phyloP scores from a whole-genome alignment of 108 stramenopile species.

The Cyclostephanos invisitatus region DNA sequence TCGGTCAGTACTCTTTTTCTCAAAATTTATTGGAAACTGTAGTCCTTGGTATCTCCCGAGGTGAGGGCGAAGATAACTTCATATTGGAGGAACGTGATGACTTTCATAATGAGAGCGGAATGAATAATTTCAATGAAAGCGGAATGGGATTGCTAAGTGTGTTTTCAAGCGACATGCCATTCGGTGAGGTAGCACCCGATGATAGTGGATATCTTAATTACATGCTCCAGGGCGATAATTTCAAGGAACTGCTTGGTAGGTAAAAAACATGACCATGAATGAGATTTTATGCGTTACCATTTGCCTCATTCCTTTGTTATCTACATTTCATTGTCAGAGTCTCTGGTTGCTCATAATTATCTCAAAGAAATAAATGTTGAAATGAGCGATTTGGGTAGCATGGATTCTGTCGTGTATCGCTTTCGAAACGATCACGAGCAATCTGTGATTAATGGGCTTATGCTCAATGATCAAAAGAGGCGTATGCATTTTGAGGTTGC shows the following conservation, averaged over 20 bases:
- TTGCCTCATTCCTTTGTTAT: neutral
- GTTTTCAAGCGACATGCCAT: slow-evolving; percentile 15
- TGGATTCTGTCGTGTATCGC: slow-evolving; percentile 33
- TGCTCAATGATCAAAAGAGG: slow-evolving; percentile 33
- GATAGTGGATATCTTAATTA: slow-evolving; percentile 15
- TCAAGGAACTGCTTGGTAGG: slow-evolving; percentile 24
- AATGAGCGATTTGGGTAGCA: slow-evolving; percentile 30
- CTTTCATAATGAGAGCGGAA: neutral
- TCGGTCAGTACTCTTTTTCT: slow-evolving; percentile 31
- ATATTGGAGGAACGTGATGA: neutral
- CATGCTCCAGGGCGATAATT: slow-evolving; percentile 33
- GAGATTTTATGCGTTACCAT: neutral
- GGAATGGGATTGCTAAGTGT: slow-evolving; percentile 4
- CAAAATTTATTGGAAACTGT: slow-evolving; percentile 23
- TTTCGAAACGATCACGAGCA: slow-evolving; percentile 30
- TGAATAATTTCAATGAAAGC: neutral
- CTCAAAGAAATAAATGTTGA: slow-evolving; percentile 25
- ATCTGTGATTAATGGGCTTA: slow-evolving; percentile 26
- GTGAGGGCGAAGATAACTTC: neutral
- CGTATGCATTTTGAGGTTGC: slow-evolving; percentile 31
- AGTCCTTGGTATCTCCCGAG: slow-evolving; percentile 17
- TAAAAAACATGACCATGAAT: neutral
- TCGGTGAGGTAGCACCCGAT: slow-evolving; percentile 8
- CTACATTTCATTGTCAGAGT: slow-evolving; percentile 2
- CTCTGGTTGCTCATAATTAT: slow-evolving; percentile 28